These are phyloP conservation scores for Candida palmyrensis DNA, from an alignment of 805 yeast species.

Conservation along the genomic window DNA sequence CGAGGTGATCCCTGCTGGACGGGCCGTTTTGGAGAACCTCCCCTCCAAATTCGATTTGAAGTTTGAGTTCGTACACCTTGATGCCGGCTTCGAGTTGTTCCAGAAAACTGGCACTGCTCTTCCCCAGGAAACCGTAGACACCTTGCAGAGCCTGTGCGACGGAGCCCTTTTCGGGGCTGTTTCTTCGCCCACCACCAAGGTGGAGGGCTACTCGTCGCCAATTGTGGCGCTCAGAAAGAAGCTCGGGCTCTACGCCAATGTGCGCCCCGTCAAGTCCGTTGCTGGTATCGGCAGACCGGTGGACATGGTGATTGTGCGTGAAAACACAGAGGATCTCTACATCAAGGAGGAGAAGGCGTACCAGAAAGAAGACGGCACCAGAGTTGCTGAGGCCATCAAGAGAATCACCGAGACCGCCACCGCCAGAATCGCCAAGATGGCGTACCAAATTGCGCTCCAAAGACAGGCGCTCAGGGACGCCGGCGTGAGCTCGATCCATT, in stretches of 20 bases:
- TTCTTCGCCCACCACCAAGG: constrained; percentile 89
- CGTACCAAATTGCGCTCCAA: constrained; percentile 87
- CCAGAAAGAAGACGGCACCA: constrained; percentile 73
- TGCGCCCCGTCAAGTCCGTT: constrained; percentile 95
- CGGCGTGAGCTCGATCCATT: constrained; percentile 34
- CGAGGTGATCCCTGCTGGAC: constrained; percentile 97
- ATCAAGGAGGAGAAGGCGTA: constrained; percentile 86
- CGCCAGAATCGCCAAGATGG: constrained; percentile 80
- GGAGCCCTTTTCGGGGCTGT: constrained; percentile 99
- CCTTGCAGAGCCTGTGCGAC: constrained; percentile 76
- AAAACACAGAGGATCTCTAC: constrained; percentile 96
- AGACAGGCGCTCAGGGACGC: constrained; percentile 74
- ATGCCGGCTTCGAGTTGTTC: constrained; percentile 94
- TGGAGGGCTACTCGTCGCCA: constrained; percentile 96
- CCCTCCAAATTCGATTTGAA: constrained; percentile 70
- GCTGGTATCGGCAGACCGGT: constrained; percentile 81
- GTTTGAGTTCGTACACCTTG: constrained; percentile 81
- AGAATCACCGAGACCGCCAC: constrained; percentile 90
- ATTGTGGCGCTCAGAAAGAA: constrained; percentile 97
- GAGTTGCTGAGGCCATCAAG: constrained; percentile 96
- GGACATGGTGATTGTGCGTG: constrained; percentile 97
- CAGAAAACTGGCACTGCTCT: constrained; percentile 92
- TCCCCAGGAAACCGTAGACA: constrained; percentile 85
- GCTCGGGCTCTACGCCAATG: constrained; percentile 91
- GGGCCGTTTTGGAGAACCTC: constrained; percentile 75